Evolutionary conservation across 225 moss, liverwort and hornwort species (phyloP), one percentile per base, ranked within the genome.

Genomic region (Physcomitrellopsis africana): DNA sequence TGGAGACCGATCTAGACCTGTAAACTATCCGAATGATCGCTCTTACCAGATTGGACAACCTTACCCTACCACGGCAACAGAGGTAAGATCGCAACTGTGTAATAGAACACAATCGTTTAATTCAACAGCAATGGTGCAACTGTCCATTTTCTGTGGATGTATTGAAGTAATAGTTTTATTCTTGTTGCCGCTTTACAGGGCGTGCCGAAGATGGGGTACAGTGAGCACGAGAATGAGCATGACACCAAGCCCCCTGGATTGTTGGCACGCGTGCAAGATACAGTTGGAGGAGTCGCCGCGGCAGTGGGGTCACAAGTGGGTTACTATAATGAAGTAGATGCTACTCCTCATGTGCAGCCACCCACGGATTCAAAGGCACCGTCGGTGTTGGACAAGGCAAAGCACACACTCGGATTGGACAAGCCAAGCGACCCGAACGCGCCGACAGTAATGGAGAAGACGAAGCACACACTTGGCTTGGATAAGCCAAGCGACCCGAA

Each of bases 291-390:
- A 1, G 85, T 82, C 3, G 88, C 82, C 1, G 78, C 72, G 2
- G 80, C 62, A 2, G 80, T 88, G 0, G 88, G 88, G 3, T 76
- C 78, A 8, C 82, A 10, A 18, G 17, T 85, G 58, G 88, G 88
- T 1, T 88, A 82, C 16, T 88, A 88, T 42, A 23, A 17, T 0
- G 81, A 81, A 13, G 79, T 78, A 0, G 81, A 81, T 1, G 17
- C 1, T 20, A 55, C 78, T 0, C 72, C 84, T 37, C 4, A 37
- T 37, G 32, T 2, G 32, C 32, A 37, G 32, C 32, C 32, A 37
- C 4, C 32, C 0, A 37, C 32, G 32, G 16, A 57, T 23, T 9
- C 57, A 16, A 57, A 57, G 1, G 57, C 57, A n/a, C 70, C 70
- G 9, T 32, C 70, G 37, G 15, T 70, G 23, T 10, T 59, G 56